Conservation (phyloP, 2,329 filamentous ascomycete genomes). For the Cordyceps cicadae region DNA sequence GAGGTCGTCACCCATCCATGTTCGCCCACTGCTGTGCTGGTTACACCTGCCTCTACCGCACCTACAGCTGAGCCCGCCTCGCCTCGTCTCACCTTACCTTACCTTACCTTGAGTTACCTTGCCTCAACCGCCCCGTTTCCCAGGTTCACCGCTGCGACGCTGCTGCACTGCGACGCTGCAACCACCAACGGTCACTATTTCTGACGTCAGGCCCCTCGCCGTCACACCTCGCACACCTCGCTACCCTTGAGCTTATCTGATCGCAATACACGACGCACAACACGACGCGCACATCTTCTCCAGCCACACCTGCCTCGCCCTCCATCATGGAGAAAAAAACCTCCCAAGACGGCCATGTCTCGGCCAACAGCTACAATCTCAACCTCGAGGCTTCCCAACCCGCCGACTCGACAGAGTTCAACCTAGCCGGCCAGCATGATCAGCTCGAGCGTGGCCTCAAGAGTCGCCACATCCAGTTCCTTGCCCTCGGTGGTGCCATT, state of each 20-base stretch:
- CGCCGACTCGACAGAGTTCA: slow-evolving; percentile 23
- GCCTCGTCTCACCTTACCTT: background rate
- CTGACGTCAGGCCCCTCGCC: background rate
- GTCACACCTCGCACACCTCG: background rate
- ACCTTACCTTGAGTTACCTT: background rate
- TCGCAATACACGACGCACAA: background rate
- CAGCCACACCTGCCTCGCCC: background rate
- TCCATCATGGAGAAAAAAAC: slow-evolving; percentile 16
- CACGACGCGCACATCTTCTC: background rate
- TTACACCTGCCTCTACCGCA: slow-evolving; percentile 7
- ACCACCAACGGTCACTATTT: background rate
- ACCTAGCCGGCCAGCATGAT: slow-evolving; percentile 29
- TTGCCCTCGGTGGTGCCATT: slow-evolving; percentile 51
- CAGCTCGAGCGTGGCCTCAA: slow-evolving; percentile 50
- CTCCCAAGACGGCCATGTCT: slow-evolving; percentile 9
- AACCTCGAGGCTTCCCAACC: slow-evolving; percentile 20
- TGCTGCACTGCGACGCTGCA: background rate
- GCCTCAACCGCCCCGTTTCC: background rate
- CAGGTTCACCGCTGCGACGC: background rate
- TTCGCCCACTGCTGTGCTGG: slow-evolving; percentile 7
- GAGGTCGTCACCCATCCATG: background rate
- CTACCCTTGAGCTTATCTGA: background rate
- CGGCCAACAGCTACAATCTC: slow-evolving; percentile 19
- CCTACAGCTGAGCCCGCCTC: slow-evolving; percentile 5
- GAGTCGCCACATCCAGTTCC: slow-evolving; percentile 52